These are phyloP conservation scores for Alternaria brassicae DNA, from an alignment of 2,329 filamentous ascomycete genomes.

Conservation along the genomic window DNA sequence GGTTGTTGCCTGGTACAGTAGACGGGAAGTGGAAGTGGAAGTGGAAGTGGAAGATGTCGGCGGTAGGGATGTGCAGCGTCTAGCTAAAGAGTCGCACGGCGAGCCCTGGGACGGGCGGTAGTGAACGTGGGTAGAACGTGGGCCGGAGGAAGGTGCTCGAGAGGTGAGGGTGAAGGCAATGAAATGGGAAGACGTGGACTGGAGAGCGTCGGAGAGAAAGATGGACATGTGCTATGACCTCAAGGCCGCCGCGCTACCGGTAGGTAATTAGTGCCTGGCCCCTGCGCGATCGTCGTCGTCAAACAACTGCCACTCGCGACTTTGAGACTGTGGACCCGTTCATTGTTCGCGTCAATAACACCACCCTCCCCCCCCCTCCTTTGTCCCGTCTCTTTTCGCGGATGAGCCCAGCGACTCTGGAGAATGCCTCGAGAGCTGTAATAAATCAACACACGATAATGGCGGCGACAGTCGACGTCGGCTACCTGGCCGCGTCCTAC, in stretches of 20 bases:
- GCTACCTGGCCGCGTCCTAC: constrained; percentile 76
- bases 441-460: constrained; percentile 52
- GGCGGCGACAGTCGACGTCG: constrained; percentile 71
- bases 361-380: constrained; percentile 33
- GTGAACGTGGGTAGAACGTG: constrained; percentile 6
- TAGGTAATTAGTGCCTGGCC: constrained; percentile 20
- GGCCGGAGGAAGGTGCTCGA: not conserved
- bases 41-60: not conserved
- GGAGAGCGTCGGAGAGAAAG: constrained; percentile 8
- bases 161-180: constrained; percentile 1
- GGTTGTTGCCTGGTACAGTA: not conserved
- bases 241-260: constrained; percentile 20
- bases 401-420: not conserved
- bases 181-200: not conserved
- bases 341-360: constrained; percentile 29
- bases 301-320: constrained; percentile 36
- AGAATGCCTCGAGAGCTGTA: constrained; percentile 33
- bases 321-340: constrained; percentile 10
- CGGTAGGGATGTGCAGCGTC: constrained; percentile 34
- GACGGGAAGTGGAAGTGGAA: not conserved
- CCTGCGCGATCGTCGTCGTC: constrained; percentile 21
- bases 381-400: constrained; percentile 30
- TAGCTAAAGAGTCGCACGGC: constrained; percentile 44
- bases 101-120: constrained; percentile 5
- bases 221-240: constrained; percentile 23